phyloP scores from a whole-genome alignment of 345 rosid genomes.

The Hevea brasiliensis region DNA sequence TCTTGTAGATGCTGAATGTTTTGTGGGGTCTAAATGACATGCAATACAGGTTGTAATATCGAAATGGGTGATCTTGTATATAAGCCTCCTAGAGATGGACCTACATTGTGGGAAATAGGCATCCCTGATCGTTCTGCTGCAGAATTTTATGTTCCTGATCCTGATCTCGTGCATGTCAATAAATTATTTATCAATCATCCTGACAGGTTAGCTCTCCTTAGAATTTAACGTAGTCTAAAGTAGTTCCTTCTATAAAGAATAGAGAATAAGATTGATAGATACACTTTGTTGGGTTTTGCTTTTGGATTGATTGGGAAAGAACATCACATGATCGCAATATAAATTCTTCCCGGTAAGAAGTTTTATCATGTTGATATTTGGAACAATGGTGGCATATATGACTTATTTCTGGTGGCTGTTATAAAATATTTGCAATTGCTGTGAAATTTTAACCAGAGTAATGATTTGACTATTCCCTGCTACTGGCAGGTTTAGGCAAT shows the following conservation, averaged over 20 bases:
- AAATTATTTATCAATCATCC: slow-evolving; percentile 60
- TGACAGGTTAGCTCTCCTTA: slow-evolving; percentile 53
- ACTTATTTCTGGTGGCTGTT: slow-evolving; percentile 2
- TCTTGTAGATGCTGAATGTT: neutral
- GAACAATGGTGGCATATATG: neutral
- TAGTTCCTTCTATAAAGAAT: neutral
- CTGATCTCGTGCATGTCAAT: slow-evolving; percentile 63
- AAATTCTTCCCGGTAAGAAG: neutral
- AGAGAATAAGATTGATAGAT: neutral
- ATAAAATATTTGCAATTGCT: neutral
- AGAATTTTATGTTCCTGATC: slow-evolving; percentile 80
- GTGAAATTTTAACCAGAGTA: neutral
- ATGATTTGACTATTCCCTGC: neutral
- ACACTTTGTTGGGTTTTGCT: neutral
- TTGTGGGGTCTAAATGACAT: slow-evolving; percentile 7
- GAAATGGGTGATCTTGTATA: slow-evolving; percentile 67
- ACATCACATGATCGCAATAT: neutral
- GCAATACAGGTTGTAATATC: slow-evolving; percentile 45
- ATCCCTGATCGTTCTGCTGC: slow-evolving; percentile 83
- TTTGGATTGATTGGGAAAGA: neutral
- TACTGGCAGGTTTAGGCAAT: slow-evolving; percentile 32
- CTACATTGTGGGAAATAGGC: slow-evolving; percentile 96
- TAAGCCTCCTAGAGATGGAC: slow-evolving; percentile 85
- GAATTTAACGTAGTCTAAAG: neutral
- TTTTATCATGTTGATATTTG: neutral